Evolutionary conservation across 495 filamentous ascomycete species (phyloP).

Genomic region (Penicillium fimorum): DNA sequence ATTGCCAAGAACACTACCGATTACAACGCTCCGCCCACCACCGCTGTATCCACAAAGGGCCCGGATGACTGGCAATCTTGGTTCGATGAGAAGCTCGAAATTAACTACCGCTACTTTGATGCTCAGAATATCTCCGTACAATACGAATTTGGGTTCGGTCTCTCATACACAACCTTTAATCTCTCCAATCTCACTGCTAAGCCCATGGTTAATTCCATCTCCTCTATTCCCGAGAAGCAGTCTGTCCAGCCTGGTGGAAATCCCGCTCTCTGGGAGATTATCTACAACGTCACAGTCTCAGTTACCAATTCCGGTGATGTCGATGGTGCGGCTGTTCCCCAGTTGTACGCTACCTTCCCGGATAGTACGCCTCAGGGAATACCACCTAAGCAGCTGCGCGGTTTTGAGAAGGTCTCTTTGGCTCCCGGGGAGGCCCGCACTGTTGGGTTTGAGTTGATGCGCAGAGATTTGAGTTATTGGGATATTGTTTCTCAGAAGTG

Average conservation of each 20-base stretch:
- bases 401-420: constrained; percentile 58
- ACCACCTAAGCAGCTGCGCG: constrained; percentile 42
- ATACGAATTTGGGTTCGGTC: constrained; percentile 66
- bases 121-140: constrained; percentile 53
- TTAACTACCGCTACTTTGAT: constrained; percentile 69
- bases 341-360: constrained; percentile 57
- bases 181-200: not conserved
- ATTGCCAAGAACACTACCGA: constrained; percentile 61
- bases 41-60: constrained; percentile 14
- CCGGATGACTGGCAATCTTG: constrained; percentile 50
- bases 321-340: constrained; percentile 54
- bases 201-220: not conserved
- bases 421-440: constrained; percentile 38
- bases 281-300: constrained; percentile 50
- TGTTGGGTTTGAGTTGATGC: constrained; percentile 54
- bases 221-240: not conserved
- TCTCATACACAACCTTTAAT: constrained; percentile 62
- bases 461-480: constrained; percentile 65
- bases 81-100: constrained; percentile 60
- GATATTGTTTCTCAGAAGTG: constrained; percentile 58
- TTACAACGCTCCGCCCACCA: constrained; percentile 34
- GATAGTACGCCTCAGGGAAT: constrained; percentile 6
- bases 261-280: constrained; percentile 55
- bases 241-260: constrained; percentile 40
- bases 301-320: constrained; percentile 57